Base-by-base conservation (phyloP, 2,329 filamentous ascomycete species). In the Aspergillaceae sp. region DNA sequence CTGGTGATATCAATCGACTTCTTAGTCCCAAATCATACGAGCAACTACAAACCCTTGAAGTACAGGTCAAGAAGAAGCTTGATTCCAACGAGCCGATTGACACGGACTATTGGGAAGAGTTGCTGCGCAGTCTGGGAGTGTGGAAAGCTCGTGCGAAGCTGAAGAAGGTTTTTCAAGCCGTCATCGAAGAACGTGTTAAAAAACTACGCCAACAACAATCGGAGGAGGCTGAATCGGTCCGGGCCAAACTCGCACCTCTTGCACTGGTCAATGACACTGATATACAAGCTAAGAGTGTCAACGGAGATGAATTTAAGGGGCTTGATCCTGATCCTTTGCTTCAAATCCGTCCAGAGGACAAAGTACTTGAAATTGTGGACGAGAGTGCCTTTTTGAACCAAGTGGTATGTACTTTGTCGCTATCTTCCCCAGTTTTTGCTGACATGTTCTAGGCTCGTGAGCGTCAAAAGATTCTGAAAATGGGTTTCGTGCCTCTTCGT, bases 41-140 rank as follows among this genome's bases (percentile, higher is more conserved):
- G 57, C 87, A 97, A 65, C 74, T 98, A n/a, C 84, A 90, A 61
- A 79, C 79, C 11, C 74, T 98, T 42, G 91, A 98, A 68, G 79
- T 75, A 52, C 90, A 97, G 70, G 92, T 98, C 65, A 82, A 82
- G 62, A 74, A 76, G 10, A 98, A 98, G 71, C 73, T 98, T 41
- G 77, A 83, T 44, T 94, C 88, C 5, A 84, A 95, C 61, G 90
- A 96, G 61, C 83, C 87, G 7, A 91, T 98, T 54, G 92, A 98
- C 66, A 88, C 86, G 2, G 92, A 98, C 68, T 98, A 97, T 65
- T 98, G 92, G 92, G 88, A 94, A 62, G 87, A 95, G 62, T 74
- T 98, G 10, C 74, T 98, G 50, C 83, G 83, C 54, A 94, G 84
- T 61, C 72, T 98, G 51, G 75, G 86, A 5, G 82, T 95, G 1